These are phyloP conservation scores for Ascochyta lentis DNA, from an alignment of 2,329 filamentous ascomycete species.

Conservation along the genomic window DNA sequence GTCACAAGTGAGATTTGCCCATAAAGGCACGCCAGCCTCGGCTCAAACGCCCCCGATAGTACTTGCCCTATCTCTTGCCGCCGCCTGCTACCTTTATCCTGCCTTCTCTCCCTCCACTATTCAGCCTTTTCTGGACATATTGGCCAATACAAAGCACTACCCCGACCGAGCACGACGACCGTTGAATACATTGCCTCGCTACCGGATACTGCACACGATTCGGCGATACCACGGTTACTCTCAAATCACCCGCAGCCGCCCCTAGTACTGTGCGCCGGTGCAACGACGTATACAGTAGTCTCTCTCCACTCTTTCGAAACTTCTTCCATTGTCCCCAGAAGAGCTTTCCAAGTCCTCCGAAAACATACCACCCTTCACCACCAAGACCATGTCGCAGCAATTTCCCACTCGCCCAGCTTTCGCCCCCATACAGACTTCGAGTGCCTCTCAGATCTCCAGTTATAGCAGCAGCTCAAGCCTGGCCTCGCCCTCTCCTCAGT, in stretches of 20 bases:
- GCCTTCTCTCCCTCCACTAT: constrained; percentile 1
- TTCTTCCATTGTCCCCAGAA: constrained; percentile 14
- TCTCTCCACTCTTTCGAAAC: constrained; percentile 16
- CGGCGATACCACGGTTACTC: constrained; percentile 14
- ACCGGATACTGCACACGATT: constrained; percentile 1
- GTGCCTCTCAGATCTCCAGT: constrained; percentile 37
- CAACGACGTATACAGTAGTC: constrained; percentile 9
- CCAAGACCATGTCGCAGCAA: constrained; percentile 28
- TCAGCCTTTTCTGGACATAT: constrained; percentile 18
- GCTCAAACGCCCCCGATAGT: constrained; percentile 16
- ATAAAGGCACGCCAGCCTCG: constrained; percentile 24
- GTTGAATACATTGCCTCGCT: constrained; percentile 1
- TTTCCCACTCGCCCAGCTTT: constrained; percentile 41
- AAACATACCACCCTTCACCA: constrained; percentile 20
- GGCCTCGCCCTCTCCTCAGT: constrained; percentile 41
- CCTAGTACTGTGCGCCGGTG: constrained; percentile 4
- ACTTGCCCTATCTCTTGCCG: constrained; percentile 6
- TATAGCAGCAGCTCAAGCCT: constrained; percentile 53
- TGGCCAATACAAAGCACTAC: not conserved
- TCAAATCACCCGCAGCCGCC: constrained; percentile 11
- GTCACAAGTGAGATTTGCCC: constrained; percentile 17
- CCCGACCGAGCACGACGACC: not conserved
- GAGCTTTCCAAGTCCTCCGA: constrained; percentile 5
- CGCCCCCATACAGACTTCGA: constrained; percentile 45
- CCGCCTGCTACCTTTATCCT: constrained; percentile 12